Conservation (phyloP, 169 alveolate genomes). For the Blepharisma undulans region DNA sequence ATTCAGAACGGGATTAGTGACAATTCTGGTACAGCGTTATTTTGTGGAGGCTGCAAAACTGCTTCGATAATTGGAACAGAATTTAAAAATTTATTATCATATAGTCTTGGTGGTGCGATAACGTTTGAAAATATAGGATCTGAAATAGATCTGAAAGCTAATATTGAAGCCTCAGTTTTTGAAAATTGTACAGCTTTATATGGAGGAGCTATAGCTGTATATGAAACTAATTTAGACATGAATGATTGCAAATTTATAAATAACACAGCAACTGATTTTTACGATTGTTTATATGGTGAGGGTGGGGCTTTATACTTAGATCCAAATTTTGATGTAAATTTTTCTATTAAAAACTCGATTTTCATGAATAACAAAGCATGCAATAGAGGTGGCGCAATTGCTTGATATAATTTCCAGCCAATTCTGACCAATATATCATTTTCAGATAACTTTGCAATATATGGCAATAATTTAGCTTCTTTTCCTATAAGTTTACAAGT, state of each 20-base stretch:
- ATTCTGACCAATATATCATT: neutral
- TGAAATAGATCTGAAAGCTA: too few species aligned
- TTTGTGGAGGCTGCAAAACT: too few species aligned
- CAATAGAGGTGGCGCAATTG: neutral
- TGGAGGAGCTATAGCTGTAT: neutral
- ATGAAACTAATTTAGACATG: neutral
- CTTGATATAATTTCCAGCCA: neutral
- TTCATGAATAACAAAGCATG: neutral
- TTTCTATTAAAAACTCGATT: too few species aligned
- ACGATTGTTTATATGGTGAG: neutral
- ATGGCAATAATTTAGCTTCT: conserved; percentile 2
- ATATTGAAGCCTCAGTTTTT: too few species aligned
- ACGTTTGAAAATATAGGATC: too few species aligned
- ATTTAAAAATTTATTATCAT: too few species aligned
- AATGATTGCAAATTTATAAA: neutral
- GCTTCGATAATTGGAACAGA: too few species aligned
- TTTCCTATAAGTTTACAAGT: neutral
- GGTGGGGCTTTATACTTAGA: neutral
- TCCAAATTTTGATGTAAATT: too few species aligned
- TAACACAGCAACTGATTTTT: neutral
- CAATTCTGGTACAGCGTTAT: too few species aligned
- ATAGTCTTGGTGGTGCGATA: too few species aligned
- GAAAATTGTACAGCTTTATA: too few species aligned
- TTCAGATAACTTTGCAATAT: neutral
- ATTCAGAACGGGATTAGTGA: too few species aligned